phyloP scores from a whole-genome alignment of 805 yeast genomes.

The Candida patagonica region DNA sequence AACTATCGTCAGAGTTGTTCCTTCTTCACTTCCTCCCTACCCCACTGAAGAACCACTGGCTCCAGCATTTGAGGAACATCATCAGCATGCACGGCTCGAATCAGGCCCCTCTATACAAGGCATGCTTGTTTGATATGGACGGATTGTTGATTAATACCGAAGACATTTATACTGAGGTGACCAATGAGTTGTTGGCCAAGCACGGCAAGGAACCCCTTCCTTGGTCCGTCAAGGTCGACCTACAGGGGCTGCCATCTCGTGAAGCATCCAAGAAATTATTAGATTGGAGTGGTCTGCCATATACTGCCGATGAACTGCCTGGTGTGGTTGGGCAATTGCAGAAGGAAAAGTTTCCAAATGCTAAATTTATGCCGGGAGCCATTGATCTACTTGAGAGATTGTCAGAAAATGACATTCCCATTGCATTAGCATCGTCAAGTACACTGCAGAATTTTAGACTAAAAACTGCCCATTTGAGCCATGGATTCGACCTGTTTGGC shows the following conservation, averaged over 20 bases:
- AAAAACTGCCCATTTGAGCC: slow-evolving; percentile 60
- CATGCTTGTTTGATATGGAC: slow-evolving; percentile 84
- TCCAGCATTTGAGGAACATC: slow-evolving; percentile 1
- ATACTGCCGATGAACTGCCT: slow-evolving; percentile 56
- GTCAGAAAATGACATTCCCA: slow-evolving; percentile 48
- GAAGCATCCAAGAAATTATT: slow-evolving; percentile 59
- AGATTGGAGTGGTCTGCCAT: slow-evolving; percentile 57
- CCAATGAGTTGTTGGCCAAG: slow-evolving; percentile 53
- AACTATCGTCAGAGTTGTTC: neutral
- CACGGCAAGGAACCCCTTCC: slow-evolving; percentile 70
- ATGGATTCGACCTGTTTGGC: slow-evolving; percentile 58
- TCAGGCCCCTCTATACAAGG: slow-evolving; percentile 29
- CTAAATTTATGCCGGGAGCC: slow-evolving; percentile 79
- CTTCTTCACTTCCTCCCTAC: slow-evolving; percentile 1
- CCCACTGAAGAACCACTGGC: neutral
- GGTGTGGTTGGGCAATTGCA: slow-evolving; percentile 46
- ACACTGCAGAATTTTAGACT: slow-evolving; percentile 46
- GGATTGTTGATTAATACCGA: slow-evolving; percentile 90
- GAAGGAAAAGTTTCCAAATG: slow-evolving; percentile 47
- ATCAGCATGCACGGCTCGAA: neutral
- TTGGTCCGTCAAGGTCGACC: slow-evolving; percentile 80
- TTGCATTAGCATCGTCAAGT: slow-evolving; percentile 89
- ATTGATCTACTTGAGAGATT: slow-evolving; percentile 52
- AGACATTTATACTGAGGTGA: slow-evolving; percentile 75
- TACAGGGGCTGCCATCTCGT: slow-evolving; percentile 89